Evolutionary conservation across 2,329 filamentous ascomycete genomes (phyloP).

Genomic region (Fusarium duplospermum): DNA sequence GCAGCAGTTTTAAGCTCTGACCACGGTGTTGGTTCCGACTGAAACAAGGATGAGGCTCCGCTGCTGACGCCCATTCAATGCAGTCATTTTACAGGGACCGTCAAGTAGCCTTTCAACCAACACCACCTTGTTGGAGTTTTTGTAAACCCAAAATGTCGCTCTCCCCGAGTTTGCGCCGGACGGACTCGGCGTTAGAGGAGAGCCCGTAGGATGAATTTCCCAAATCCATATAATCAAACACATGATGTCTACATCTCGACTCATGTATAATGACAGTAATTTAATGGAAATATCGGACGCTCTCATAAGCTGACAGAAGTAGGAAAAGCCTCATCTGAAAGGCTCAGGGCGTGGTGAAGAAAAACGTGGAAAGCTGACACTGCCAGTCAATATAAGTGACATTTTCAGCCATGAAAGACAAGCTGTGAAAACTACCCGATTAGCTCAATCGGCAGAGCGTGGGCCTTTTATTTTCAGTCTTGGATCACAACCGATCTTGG

Average conservation of each 20-base stretch:
- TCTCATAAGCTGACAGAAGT: background rate
- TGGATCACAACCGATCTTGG: too few species aligned
- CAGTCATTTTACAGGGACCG: too few species aligned
- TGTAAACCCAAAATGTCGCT: too few species aligned
- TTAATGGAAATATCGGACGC: background rate
- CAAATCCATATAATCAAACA: background rate
- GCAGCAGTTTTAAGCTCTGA: background rate
- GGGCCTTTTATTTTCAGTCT: too few species aligned
- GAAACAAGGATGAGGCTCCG: background rate
- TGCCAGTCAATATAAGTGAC: background rate
- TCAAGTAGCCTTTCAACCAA: too few species aligned
- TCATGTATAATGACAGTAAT: background rate
- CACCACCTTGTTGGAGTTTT: too few species aligned
- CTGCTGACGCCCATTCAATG: too few species aligned
- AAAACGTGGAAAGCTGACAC: background rate
- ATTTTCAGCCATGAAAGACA: background rate
- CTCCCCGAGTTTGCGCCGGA: background rate
- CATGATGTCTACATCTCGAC: background rate
- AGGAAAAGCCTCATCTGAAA: background rate
- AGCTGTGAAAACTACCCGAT: too few species aligned
- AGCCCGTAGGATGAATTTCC: background rate
- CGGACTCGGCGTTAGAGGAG: background rate
- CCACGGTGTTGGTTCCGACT: background rate
- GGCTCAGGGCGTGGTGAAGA: background rate
- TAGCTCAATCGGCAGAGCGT: too few species aligned